Conservation (phyloP, 768 basidiomycete genomes). For the Exidia glandulosa region DNA sequence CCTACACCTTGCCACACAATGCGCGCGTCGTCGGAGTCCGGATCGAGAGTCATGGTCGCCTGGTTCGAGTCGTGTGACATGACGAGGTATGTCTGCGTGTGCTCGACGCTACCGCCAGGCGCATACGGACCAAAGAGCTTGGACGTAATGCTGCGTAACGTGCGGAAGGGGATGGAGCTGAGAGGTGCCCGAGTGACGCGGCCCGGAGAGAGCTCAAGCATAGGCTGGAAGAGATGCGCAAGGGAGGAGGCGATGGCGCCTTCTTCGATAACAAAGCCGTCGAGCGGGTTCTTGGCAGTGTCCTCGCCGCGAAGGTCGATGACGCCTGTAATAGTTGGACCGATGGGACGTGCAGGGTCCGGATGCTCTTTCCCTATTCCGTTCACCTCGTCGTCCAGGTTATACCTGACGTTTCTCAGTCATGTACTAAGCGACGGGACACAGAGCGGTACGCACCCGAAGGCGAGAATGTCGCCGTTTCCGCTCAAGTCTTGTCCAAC, state of each 20-base stretch:
- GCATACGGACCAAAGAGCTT: background rate
- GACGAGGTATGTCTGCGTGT: constrained; percentile 2
- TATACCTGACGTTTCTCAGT: background rate
- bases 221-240: background rate
- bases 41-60: background rate
- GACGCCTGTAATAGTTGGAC: constrained; percentile 1
- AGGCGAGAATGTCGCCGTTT: background rate
- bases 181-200: background rate
- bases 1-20: background rate
- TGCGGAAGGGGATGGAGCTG: background rate
- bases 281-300: constrained; percentile 2
- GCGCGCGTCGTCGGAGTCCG: background rate
- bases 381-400: background rate
- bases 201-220: background rate
- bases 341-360: background rate
- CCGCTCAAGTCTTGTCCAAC: constrained; percentile 1
- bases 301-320: constrained; percentile 1
- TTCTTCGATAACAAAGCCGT: constrained; percentile 3
- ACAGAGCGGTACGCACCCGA: background rate
- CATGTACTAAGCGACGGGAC: background rate
- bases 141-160: background rate
- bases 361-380: background rate
- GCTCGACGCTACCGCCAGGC: background rate
- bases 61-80: constrained; percentile 3
- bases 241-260: constrained; percentile 1